Evolutionary conservation across 495 filamentous ascomycete genomes (phyloP), one percentile per base, ranked within the genome.

Genomic region (Penicillium turbatum): DNA sequence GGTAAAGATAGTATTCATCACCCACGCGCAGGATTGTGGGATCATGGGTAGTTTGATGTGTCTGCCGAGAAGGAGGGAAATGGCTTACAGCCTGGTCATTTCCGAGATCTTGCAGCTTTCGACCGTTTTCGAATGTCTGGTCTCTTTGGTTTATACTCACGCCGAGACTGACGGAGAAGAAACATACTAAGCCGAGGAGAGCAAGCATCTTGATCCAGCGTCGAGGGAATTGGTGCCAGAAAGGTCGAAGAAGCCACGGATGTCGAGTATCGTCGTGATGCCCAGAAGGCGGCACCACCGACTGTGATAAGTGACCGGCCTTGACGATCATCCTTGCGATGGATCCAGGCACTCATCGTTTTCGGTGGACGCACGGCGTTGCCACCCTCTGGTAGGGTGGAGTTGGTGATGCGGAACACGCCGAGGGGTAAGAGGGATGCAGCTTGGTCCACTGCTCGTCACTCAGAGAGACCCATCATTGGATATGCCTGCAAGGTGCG

Each of bases 1-100:
- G 60, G 54, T 75, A 76, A 12, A 68, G 54, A 54, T 74, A 75
- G 47, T 64, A 76, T n/a, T 51, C 62, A 43, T 63, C 57, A 2
- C 56, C 65, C 26, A 64, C 61, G 0, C 51, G 58, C 42, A 76
- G 48, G 31, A 76, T 73, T 29, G 59, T 75, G 9, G 73, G 73
- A 46, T 76, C 73, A 49, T 75, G 73, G 26, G 65, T 72, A 34
- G 60, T 53, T 15, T 74, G 68, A 13, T 70, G 60, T 7, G 69
- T 70, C 31, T 57, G 56, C 26, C 67, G 65, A 0, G 72, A 54
- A 6, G 65, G 53, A 15, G 73, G 67, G 40, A 67, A 67, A 1
- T 42, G 24, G 21, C 35, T 44, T 9, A 51, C 38, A 4, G 36
- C 53, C 24, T 37, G 51, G 17, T 43, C 38, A 19, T 39, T 39